phyloP scores from a whole-genome alignment of 495 filamentous ascomycete species.

The Baudoinia panamericana region DNA sequence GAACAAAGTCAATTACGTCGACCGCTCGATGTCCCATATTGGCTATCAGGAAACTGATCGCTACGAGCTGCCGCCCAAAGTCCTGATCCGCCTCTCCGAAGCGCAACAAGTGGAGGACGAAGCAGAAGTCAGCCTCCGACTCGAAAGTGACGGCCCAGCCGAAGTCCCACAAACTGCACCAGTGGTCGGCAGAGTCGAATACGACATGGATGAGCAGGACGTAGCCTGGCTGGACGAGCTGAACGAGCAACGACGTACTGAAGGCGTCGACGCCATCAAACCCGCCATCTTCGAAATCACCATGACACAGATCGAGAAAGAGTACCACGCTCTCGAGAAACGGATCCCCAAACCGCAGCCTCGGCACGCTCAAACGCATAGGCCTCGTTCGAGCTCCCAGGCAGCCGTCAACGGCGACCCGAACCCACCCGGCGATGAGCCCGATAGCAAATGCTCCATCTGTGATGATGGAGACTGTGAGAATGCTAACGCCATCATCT shows the following conservation, averaged over 20 bases:
- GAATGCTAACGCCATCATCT: conserved; percentile 99
- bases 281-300: conserved; percentile 92
- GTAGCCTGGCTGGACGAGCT: conserved; percentile 84
- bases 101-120: conserved; percentile 65
- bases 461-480: conserved; percentile 98
- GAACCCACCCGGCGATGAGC: conserved; percentile 70
- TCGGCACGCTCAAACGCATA: conserved; percentile 84
- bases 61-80: conserved; percentile 62
- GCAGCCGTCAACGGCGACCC: conserved; percentile 85
- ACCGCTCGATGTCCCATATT: conserved; percentile 82
- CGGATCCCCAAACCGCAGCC: conserved; percentile 88
- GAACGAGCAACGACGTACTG: conserved; percentile 59
- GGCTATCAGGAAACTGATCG: conserved; percentile 91
- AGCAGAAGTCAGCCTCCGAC: conserved; percentile 47
- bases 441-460: conserved; percentile 93
- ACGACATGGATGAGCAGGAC: conserved; percentile 99
- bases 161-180: conserved; percentile 31
- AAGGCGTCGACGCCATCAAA: conserved; percentile 67
- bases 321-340: conserved; percentile 94
- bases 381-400: conserved; percentile 80
- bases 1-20: conserved; percentile 59
- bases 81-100: conserved; percentile 65
- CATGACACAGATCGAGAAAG: conserved; percentile 97
- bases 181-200: conserved; percentile 70
- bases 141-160: conserved; percentile 48